These are phyloP conservation scores for Ceratobasidium sp. DNA, from an alignment of 1,284 basidiomycete genomes.

Conservation along the genomic window DNA sequence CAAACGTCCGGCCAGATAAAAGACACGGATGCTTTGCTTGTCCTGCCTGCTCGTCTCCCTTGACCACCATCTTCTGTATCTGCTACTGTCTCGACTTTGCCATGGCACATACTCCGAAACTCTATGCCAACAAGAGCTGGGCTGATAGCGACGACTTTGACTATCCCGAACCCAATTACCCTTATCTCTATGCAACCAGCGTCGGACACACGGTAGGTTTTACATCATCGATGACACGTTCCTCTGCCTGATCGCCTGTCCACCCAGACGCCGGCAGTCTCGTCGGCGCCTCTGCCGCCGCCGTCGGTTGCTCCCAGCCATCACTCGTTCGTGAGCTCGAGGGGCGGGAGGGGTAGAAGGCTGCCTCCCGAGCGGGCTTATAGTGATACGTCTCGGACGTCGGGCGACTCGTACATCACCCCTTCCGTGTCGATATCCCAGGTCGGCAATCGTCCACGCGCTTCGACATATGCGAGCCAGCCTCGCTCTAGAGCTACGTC, in stretches of 20 bases:
- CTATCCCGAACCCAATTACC: constrained; percentile 28
- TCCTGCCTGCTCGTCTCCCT: neutral
- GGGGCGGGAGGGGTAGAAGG: neutral
- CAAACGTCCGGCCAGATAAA: constrained; percentile 8
- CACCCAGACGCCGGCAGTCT: constrained; percentile 14
- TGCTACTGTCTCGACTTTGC: neutral
- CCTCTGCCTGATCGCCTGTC: constrained; percentile 8
- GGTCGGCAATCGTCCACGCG: neutral
- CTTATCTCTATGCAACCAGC: constrained; percentile 28
- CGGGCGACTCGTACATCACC: constrained; percentile 29
- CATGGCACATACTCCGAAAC: constrained; percentile 21
- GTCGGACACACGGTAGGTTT: constrained; percentile 24
- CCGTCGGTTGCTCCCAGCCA: constrained; percentile 7
- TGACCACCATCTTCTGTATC: neutral
- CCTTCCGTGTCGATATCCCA: constrained; percentile 20
- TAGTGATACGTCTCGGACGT: constrained; percentile 25
- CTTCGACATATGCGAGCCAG: neutral
- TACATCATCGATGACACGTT: constrained; percentile 22
- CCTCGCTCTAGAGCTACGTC: constrained; percentile 3
- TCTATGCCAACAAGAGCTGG: neutral
- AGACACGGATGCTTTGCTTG: neutral
- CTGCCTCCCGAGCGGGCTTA: constrained; percentile 6
- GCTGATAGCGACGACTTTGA: constrained; percentile 1
- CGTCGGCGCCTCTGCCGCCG: constrained; percentile 26
- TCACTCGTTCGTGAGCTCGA: neutral